Base-by-base conservation (phyloP, 176 grass and related monocot species). In the Carex cristatella region DNA sequence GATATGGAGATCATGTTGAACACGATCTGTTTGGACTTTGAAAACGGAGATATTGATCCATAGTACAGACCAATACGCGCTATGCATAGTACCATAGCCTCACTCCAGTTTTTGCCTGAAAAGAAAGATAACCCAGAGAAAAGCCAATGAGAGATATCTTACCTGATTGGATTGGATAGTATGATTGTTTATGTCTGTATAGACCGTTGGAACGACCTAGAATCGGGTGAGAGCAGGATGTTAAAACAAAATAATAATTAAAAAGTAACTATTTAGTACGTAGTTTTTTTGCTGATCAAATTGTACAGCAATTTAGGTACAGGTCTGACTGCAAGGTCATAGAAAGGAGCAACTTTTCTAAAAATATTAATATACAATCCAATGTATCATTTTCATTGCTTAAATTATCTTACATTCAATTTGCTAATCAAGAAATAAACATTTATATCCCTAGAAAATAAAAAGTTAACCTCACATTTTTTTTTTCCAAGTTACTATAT, bases 101-200 rank as follows among this genome's bases (percentile, higher is more conserved):
- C 38, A 5, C 38, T 40, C 38, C 4, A 38, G 70, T 28, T 12
- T 2, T 19, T 51, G 3, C 42, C 49, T 11, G 16, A n/a, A 74
- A 73, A 73, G 10, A 51, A 71, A 44, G 67, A 38, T 13, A 27
- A 51, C 49, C 2, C 38, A 71, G 80, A 86, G 44, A 40, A 14
- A 83, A 86, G 23, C 23, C 55, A 81, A 69, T 65, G 58, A 60
- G 42, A 51, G n/a, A 87, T 23, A 49, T 53, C 46, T 42, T 81
- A 99, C 96, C 93, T 99, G 96, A 83, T 99, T 95, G 13, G 96
- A 95, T 60, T 95, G 96, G 87, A 99, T 95, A 27, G 90, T 91
- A 86, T 64, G 93, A 33, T 86, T 92, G 88, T 84, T 94, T 90
- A 99, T 91, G 91, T 94, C 84, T 79, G 90, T 87, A 76, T 99